Evolutionary conservation across 2,329 filamentous ascomycete species (phyloP), one percentile per base, ranked within the genome.

Genomic region (Phaeosphaeriaceae sp.): DNA sequence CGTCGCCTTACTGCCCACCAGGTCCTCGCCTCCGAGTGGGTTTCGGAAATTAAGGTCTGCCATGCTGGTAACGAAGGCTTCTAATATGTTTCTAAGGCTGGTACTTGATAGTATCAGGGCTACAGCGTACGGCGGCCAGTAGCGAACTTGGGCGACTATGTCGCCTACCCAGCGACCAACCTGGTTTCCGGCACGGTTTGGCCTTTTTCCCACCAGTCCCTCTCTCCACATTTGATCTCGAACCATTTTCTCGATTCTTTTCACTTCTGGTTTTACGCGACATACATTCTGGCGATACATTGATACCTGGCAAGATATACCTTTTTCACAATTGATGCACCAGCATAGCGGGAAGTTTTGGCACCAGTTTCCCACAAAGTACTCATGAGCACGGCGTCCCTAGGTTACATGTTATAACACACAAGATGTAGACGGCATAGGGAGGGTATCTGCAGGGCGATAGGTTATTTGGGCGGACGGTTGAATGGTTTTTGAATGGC

Each of bases 11-110:
- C 92, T 23, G 93, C 94, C 50, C 93, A 92, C 33, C 94, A 99
- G 77, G 91, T 97, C 48, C 85, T 99, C 67, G 96, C 96, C 76
- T 97, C 93, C 4, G 94, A 99, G 79, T 99, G 94, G 94, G 92
- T 94, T 61, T 90, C 94, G 63, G 93, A 97, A 75, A 97, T 97
- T 76, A 96, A 92, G 77, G 83, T 97, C 49, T 99, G 94, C 80
- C 94, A 92, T 76, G 93, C 94, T 53, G 94, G 93, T 61, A 90
- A 97, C 76, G 92, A 97, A 81, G 94, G 94, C 49, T 87, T 95
- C 66, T 97, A 83, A 79, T 56, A 35, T 51, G 45, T 40, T 36
- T 39, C 46, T 38, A 34, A 18, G 36, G 50, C 48, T 50, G 49
- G 43, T 13, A 45, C 45, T 48, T 30, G 18, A 46, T 38, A 26